Evolutionary conservation across 2,329 filamentous ascomycete genomes (phyloP).

Genomic region (Diplodia mutila): DNA sequence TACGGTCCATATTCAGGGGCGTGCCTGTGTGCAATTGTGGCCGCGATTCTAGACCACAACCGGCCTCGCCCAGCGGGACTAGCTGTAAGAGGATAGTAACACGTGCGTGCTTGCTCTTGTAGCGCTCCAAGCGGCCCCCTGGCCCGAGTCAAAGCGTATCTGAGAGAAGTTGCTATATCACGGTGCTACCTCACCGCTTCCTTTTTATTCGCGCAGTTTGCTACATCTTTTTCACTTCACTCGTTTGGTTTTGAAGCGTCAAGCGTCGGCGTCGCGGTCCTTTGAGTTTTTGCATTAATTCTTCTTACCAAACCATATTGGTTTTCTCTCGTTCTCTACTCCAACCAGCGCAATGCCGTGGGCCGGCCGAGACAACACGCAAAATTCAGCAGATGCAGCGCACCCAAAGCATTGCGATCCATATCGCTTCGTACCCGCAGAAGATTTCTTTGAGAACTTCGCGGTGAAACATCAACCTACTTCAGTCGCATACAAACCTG

Average conservation of each 20-base stretch:
- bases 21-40: not conserved
- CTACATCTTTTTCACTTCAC: not conserved
- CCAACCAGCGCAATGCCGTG: not conserved
- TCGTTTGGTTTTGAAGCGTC: not conserved
- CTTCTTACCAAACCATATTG: not conserved
- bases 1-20: not conserved
- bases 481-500: not conserved
- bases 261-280: not conserved
- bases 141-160: constrained; percentile 6
- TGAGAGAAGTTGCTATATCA: not conserved
- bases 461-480: not conserved
- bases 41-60: constrained; percentile 6
- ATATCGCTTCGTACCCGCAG: constrained; percentile 2
- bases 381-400: not conserved
- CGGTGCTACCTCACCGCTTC: not conserved
- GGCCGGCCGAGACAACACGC: constrained; percentile 7
- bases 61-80: not conserved
- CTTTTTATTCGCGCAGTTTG: not conserved
- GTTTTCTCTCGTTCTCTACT: not conserved
- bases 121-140: constrained; percentile 13
- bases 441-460: constrained; percentile 6
- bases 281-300: not conserved
- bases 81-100: constrained; percentile 3
- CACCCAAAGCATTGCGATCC: constrained; percentile 5
- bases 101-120: constrained; percentile 10